Base-by-base conservation (phyloP, 768 basidiomycete species). In the Tubosaeta brunneosetosa region DNA sequence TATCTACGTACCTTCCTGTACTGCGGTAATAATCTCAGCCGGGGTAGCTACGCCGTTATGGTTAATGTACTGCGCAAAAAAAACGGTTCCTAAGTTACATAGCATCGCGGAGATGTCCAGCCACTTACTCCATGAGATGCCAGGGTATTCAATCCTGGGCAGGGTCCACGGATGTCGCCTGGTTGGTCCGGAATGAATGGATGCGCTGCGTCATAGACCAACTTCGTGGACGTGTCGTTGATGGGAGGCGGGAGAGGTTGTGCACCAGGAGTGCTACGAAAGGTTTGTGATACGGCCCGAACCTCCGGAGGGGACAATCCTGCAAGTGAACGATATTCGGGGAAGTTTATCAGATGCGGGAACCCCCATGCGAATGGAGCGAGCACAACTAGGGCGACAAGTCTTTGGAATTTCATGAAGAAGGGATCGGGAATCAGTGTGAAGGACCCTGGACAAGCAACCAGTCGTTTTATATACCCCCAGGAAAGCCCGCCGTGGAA, bases 61-160 rank as follows among this genome's bases (percentile, higher is more conserved):
- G 7, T 55, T 49, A 11, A 65, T 5, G 17, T 65, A 65, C 63
- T 62, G 45, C 32, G 6, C 2, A 33, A 38, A 36, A 29, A 3
- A 27, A 17, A 2, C 36, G 36, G 17, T 44, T 9, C 29, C n/a
- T n/a, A 33, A 13, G 8, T 13, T 29, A 34, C 47, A 43, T 22
- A 1, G 10, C 6, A 6, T 43, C 37, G 12, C 25, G 9, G 33
- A 51, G 2, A 36, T 27, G 3, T 37, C 14, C 6, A 17, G 29
- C 47, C 6, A 44, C 64, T 55, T n/a, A 66, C 63, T n/a, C 63
- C 64, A 9, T 64, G 63, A 61, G 61, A 58, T 11, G 64, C 61
- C 1, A 64, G 41, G 6, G 64, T 66, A 31, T 64, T 64, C 49
- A 64, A 33, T 50, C 64, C 63, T 0, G 63, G 61, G 32, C 56